These are phyloP conservation scores for Irpex rosettiformis DNA, from an alignment of 1,284 basidiomycete genomes.

Conservation along the genomic window DNA sequence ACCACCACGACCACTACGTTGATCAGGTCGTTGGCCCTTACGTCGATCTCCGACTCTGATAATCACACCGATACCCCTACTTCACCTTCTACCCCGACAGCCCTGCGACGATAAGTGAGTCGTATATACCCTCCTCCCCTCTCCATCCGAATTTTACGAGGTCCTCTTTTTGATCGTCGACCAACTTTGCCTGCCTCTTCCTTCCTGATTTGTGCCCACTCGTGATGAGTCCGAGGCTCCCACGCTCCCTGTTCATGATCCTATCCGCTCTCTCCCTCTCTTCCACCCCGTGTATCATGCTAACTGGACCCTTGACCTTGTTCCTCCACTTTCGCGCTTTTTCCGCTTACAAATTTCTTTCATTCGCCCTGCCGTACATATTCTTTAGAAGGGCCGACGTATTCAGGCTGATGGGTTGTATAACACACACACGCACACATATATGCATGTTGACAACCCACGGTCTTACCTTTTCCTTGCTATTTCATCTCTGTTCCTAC, in stretches of 20 bases:
- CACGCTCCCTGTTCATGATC: not conserved
- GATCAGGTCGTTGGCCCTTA: not conserved
- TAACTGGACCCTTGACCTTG: not conserved
- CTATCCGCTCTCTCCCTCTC: not conserved
- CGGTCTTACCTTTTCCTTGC: not conserved
- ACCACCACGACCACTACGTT: too few relatives aligned
- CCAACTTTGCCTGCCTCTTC: not conserved
- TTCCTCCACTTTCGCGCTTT: not conserved
- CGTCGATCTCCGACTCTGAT: not conserved
- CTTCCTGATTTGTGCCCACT: not conserved
- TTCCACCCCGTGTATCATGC: not conserved
- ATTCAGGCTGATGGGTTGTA: not conserved
- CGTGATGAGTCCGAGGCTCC: not conserved
- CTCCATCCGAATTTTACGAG: not conserved
- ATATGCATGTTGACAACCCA: not conserved
- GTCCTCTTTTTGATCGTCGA: not conserved
- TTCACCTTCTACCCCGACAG: not conserved
- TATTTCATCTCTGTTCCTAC: not conserved
- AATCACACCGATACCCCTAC: not conserved
- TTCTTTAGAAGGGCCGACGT: not conserved
- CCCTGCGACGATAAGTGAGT: not conserved
- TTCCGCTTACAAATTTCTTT: not conserved
- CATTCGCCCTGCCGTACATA: not conserved
- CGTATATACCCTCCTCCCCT: slow-evolving; percentile 1
- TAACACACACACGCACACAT: not conserved